Evolutionary conservation across 495 filamentous ascomycete species (phyloP).

Genomic region (Amorphotheca resinae): DNA sequence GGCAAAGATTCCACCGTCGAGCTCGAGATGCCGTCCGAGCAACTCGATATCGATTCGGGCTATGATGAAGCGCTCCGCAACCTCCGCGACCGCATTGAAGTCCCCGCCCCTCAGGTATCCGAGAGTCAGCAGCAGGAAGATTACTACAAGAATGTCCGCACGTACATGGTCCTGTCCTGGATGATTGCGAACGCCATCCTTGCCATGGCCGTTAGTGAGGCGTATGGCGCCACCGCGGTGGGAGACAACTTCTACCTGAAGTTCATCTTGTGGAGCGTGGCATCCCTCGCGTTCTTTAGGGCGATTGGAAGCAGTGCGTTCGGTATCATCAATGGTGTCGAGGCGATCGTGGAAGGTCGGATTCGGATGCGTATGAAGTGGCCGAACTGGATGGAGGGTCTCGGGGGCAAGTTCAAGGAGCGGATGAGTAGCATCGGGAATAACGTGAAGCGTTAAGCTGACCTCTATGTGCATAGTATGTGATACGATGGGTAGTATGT

Average conservation of each 20-base stretch:
- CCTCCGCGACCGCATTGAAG: constrained; percentile 83
- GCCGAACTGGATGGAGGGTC: constrained; percentile 35
- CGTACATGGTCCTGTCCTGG: constrained; percentile 98
- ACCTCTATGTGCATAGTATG: too few species aligned
- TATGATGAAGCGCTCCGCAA: constrained; percentile 97
- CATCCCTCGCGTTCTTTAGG: constrained; percentile 70
- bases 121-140: constrained; percentile 90
- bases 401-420: constrained; percentile 28
- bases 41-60: constrained; percentile 94
- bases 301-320: constrained; percentile 73
- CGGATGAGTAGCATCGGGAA: too few species aligned
- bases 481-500: too few species aligned
- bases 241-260: constrained; percentile 80
- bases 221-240: constrained; percentile 57
- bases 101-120: constrained; percentile 42
- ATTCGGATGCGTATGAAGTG: constrained; percentile 47
- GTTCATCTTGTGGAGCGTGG: constrained; percentile 89
- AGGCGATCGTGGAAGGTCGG: constrained; percentile 74
- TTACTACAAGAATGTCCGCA: constrained; percentile 95
- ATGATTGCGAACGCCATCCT: constrained; percentile 85
- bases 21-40: constrained; percentile 93
- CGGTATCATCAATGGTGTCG: constrained; percentile 66
- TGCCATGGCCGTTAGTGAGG: constrained; percentile 87
- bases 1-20: constrained; percentile 53
- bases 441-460: too few species aligned